Evolutionary conservation across 148 eudicot genomes (phyloP), one percentile per base, ranked within the genome.

Genomic region (Euryodendron excelsum): DNA sequence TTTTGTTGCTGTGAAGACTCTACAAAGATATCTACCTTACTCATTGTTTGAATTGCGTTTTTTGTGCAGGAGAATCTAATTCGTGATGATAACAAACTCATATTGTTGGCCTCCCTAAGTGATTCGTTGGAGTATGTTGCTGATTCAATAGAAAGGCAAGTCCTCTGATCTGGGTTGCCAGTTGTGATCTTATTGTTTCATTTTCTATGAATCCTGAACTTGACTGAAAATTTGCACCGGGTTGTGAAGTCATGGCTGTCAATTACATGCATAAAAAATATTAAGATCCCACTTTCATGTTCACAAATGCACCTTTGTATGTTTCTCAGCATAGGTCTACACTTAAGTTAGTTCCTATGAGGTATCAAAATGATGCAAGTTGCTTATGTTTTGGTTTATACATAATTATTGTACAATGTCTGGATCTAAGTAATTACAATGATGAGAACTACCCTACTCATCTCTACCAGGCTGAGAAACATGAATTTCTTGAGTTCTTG

Each of bases 91-190:
- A 93, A 92, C 88, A 93, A 92, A 84, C 91, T 96, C 81, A 89
- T 92, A 75, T 85, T 96, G 44, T 82, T 96, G 84, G 99, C 99
- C 75, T 96, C 98, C 12, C 66, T 96, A 48, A 96, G 98, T 86
- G 99, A 96, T 89, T 96, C 99, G 18, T 83, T 96, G 88, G 98
- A 96, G 89, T 96, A 93, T 90, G 91, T 96, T 85, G 99, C 99
- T 50, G 98, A 93, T 79, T 93, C 99, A 58, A 92, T 96, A 81
- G 98, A 93, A 87, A 92, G 97, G 99, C 71, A 82, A 87, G 91
- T 84, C 62, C 21, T 75, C 73, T 58, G 69, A 39, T 67, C 33
- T 36, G 18, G 30, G 56, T 30, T 78, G 50, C 67, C 55, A 39
- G 65, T 62, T 34, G 31, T 79, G 31, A 60, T 64, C 65, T 59